Conservation (phyloP, 176 grass and related monocot species). For the Metroxylon sagu region DNA sequence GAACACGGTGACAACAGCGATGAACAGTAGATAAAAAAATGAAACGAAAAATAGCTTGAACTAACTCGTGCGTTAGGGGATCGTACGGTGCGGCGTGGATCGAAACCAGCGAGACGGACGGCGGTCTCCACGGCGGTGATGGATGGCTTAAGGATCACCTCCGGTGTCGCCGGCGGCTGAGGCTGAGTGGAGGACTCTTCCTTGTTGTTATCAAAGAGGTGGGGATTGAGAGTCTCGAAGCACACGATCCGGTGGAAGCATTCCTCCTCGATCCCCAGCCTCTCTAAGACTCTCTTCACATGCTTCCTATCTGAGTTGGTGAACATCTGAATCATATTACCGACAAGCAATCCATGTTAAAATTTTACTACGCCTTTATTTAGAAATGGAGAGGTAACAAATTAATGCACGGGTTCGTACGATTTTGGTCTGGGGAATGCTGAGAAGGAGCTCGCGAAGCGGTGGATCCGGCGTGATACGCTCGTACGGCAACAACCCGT, state of each 20-base stretch:
- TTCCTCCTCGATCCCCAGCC: constrained; percentile 52
- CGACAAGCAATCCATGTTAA: too few relatives aligned
- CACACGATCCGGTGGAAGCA: constrained; percentile 63
- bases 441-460: constrained; percentile 44
- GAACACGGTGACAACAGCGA: neutral
- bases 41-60: neutral
- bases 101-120: constrained; percentile 40
- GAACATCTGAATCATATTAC: constrained; percentile 45
- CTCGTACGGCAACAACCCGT: constrained; percentile 76
- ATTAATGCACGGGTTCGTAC: constrained; percentile 20
- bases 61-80: neutral
- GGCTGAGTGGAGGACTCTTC: neutral
- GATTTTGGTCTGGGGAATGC: constrained; percentile 75
- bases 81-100: constrained; percentile 53
- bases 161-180: neutral
- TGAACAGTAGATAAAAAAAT: neutral
- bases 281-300: constrained; percentile 39
- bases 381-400: too few relatives aligned
- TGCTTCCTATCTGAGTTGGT: constrained; percentile 84
- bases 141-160: constrained; percentile 61
- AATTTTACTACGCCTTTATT: too few relatives aligned
- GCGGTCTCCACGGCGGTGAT: constrained; percentile 45
- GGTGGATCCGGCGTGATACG: constrained; percentile 46
- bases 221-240: constrained; percentile 97
- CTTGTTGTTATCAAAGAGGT: constrained; percentile 39